Base-by-base conservation (phyloP, 2,329 filamentous ascomycete species). In the Arthrobotrys entomopaga region DNA sequence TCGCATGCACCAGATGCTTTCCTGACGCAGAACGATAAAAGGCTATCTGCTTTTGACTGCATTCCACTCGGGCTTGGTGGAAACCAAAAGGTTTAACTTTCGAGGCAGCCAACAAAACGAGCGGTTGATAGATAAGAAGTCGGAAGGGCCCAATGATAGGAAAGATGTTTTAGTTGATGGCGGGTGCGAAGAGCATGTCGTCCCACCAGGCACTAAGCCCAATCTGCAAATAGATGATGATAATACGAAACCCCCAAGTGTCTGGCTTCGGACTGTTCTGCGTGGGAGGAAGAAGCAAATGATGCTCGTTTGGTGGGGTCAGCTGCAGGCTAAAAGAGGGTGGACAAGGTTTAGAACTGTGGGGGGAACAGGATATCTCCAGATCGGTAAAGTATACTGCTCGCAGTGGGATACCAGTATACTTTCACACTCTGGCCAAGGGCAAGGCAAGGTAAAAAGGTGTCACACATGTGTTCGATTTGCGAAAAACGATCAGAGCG, bases 221-320 rank as follows among this genome's bases (percentile, higher is more conserved):
- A 74, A 74, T 74, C 63, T 64, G 70, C 70, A 74, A 74, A 74
- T 74, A 67, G 61, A 52, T 74, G 70, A 74, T 74, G 70, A 74
- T 74, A 74, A 74, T 74, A 49, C 38, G 70, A 74, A 74, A 74
- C 70, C 70, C 70, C 70, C 70, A 74, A 66, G 58, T 67, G 63
- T 38, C 63, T 61, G 22, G 63, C 63, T 66, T 74, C 57, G 63
- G 70, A 61, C 54, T 59, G 52, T 64, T 66, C 46, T 61, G 57
- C 63, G 70, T 67, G 63, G 63, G 63, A 74, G 70, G 58, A 74
- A 74, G 70, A 70, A 70, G 64, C 70, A 64, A 66, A 20, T 29
- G 63, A 5, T 15, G 52, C 42, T 49, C 43, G 49, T 40, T 46
- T 64, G 70, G 70, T 74, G 70, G 70, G 70, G 70, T 67, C 69